phyloP scores from a whole-genome alignment of 2,329 filamentous ascomycete species.

The Arachnomyces sp. region DNA sequence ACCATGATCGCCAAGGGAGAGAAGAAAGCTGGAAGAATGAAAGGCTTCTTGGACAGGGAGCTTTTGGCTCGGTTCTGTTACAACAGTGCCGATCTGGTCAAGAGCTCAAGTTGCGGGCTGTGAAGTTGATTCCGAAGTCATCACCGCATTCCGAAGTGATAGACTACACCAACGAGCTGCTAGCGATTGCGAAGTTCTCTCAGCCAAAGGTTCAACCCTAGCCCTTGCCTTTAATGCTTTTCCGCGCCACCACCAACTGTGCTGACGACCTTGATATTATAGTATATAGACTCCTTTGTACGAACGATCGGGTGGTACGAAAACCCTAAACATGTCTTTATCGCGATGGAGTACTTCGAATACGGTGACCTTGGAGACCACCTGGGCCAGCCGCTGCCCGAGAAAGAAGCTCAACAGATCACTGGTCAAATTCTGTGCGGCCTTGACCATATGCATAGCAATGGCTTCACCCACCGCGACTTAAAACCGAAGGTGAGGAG shows the following conservation, averaged over 20 bases:
- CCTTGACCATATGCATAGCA: conserved; percentile 27
- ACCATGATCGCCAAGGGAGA: too few species aligned
- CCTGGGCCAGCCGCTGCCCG: conserved; percentile 15
- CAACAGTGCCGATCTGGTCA: too few species aligned
- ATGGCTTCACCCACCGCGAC: conserved; percentile 30
- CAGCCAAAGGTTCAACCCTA: conserved; percentile 8
- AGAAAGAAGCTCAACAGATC: conserved; percentile 22
- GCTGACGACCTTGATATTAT: too few species aligned
- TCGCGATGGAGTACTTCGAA: conserved; percentile 34
- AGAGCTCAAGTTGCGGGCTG: too few species aligned
- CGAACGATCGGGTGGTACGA: conserved; percentile 33
- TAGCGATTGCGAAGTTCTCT: too few species aligned
- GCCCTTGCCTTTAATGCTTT: conserved; percentile 4
- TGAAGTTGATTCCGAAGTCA: too few species aligned
- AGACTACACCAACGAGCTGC: too few species aligned
- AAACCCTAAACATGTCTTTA: conserved; percentile 19
- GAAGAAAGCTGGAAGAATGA: too few species aligned
- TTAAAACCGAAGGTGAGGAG: conserved; percentile 28
- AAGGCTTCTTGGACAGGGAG: too few species aligned
- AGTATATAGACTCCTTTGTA: conserved; percentile 14
- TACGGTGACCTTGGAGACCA: conserved; percentile 28
- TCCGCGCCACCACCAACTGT: conserved; percentile 7
- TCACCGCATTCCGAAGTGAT: too few species aligned
- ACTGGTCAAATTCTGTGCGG: conserved; percentile 27
- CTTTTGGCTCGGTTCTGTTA: too few species aligned